Base-by-base conservation (phyloP, 371 early-diverging fungal genomes). In the Mortierella sp. region DNA sequence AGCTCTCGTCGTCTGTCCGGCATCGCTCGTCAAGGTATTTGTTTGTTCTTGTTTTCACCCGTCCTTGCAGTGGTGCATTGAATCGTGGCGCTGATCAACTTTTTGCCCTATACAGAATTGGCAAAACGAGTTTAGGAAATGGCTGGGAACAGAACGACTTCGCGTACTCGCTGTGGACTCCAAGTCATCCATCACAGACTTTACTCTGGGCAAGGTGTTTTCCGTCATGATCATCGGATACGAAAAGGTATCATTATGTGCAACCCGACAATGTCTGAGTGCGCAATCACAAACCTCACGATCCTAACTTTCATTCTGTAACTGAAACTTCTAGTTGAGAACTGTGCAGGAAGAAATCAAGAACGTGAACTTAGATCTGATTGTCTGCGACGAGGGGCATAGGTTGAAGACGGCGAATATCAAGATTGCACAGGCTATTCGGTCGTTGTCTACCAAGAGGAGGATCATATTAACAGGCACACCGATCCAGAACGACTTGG, bases 401-500 rank as follows among this genome's bases (percentile, higher is more conserved):
- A 88, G 94, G 70, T 77, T 95, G 29, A 95, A 95, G 80, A 93
- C 93, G 74, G 78, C 83, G 3, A 83, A 92, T 32, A 89, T 92
- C 54, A 90, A 92, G 79, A 91, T 92, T 16, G 77, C 90, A 0
- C 84, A 88, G 70, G 89, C 88, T 2, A 77, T 94, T n/a, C 79
- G 84, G 16, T 74, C 85, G 1, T 63, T 94, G 12, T 74, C 86
- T 5, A 88, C 92, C 1, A 79, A 70, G 43, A 74, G 87, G 43
- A 78, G 94, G 32, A 87, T 94, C 63, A 91, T 94, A 79, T 75
- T 95, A 14, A 89, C 92, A 12, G 96, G 96, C 5, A 95, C 96
- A 10, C 96, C 95, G 10, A 90, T 95, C 16, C 95, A 95, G 88
- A 92, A 93, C 63, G 89, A 92, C 71, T 77, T 93, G 5, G 80